Conservation (phyloP, 257 asterid genomes). For the Fraxinus pennsylvanica region DNA sequence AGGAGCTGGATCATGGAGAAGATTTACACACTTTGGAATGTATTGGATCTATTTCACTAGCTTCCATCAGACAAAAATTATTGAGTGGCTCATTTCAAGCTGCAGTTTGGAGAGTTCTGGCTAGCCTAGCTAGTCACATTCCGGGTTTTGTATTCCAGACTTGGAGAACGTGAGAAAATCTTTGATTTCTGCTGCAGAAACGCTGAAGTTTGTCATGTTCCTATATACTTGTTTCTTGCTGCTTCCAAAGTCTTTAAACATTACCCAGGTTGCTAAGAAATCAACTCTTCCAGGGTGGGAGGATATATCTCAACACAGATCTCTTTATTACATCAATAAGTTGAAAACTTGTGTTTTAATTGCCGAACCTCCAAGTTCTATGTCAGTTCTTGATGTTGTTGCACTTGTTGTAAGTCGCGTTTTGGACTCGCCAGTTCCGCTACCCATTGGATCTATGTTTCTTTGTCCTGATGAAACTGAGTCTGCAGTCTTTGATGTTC, state of each 20-base stretch:
- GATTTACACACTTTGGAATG: conserved; percentile 52
- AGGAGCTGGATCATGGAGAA: conserved; percentile 71
- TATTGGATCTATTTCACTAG: conserved; percentile 62
- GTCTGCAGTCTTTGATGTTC: conserved; percentile 53
- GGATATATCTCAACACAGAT: conserved; percentile 48
- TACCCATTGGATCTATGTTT: conserved; percentile 78
- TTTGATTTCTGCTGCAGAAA: conserved; percentile 63
- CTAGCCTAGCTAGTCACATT: conserved; percentile 42
- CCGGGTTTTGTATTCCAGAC: conserved; percentile 44
- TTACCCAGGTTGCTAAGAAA: conserved; percentile 55
- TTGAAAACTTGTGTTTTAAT: conserved; percentile 53
- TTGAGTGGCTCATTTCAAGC: conserved; percentile 73
- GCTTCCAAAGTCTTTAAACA: conserved; percentile 61
- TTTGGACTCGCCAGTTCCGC: conserved; percentile 69
- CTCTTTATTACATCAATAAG: conserved; percentile 74
- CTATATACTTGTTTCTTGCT: conserved; percentile 74
- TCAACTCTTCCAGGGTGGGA: conserved; percentile 83
- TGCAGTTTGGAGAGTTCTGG: conserved; percentile 66
- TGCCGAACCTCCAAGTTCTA: conserved; percentile 79
- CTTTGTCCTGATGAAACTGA: conserved; percentile 74
- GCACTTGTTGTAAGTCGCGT: conserved; percentile 67
- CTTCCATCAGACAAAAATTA: conserved; percentile 54
- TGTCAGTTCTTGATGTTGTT: conserved; percentile 68
- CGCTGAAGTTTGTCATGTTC: conserved; percentile 64
- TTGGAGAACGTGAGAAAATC: conserved; percentile 52